Conservation (phyloP, 2,329 filamentous ascomycete species). For the Fusarium burgessii region DNA sequence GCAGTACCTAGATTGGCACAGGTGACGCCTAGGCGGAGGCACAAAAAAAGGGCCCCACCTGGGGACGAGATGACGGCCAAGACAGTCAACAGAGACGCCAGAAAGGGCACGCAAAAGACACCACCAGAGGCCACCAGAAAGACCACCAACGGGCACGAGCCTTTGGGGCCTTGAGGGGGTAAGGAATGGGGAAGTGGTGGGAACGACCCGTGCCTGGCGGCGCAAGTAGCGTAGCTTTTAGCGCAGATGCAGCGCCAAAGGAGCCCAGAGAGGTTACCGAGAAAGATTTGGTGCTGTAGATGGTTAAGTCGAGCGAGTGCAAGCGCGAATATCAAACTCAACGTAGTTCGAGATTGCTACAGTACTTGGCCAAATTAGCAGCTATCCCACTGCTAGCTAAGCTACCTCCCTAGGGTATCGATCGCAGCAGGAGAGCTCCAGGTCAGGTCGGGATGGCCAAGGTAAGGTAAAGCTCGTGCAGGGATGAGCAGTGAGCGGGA, state of each 20-base stretch:
- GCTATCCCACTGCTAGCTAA: constrained; percentile 15
- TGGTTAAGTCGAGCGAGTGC: constrained; percentile 17
- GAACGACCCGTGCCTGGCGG: constrained; percentile 49
- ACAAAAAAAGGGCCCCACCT: constrained; percentile 50
- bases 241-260: constrained; percentile 45
- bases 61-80: constrained; percentile 50
- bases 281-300: constrained; percentile 18
- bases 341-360: neutral
- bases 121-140: constrained; percentile 33
- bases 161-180: constrained; percentile 43
- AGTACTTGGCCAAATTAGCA: constrained; percentile 1
- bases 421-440: constrained; percentile 12
- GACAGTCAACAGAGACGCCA: constrained; percentile 45
- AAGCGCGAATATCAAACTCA: constrained; percentile 23
- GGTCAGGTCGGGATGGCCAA: constrained; percentile 15
- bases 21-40: constrained; percentile 49
- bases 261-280: constrained; percentile 32
- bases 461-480: constrained; percentile 30
- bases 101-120: constrained; percentile 39
- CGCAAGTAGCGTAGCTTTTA: constrained; percentile 48
- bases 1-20: constrained; percentile 49
- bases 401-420: neutral
- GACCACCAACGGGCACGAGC: constrained; percentile 47
- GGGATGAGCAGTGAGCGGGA: constrained; percentile 40
- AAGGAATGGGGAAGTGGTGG: constrained; percentile 45